phyloP scores from a whole-genome alignment of 208 protist species.

The Porcisia hertigi region DNA sequence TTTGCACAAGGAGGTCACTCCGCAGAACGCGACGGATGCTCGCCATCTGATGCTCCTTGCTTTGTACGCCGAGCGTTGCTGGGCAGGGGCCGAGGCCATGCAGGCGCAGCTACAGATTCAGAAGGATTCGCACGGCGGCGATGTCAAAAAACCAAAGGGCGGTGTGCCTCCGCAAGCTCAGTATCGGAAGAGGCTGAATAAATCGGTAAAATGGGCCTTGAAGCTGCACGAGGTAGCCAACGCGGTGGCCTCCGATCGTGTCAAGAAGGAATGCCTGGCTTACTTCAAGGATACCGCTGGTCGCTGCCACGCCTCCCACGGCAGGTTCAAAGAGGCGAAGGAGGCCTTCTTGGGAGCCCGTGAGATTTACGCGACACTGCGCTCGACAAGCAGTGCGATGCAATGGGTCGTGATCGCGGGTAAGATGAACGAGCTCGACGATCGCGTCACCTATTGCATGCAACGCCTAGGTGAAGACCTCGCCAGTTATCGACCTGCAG shows the following conservation, averaged over 20 bases:
- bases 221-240: conserved; percentile 55
- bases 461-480: conserved; percentile 71
- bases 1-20: conserved; percentile 71
- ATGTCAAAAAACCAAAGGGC: conserved; percentile 48
- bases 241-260: conserved; percentile 51
- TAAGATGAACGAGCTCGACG: conserved; percentile 83
- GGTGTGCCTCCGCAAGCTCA: conserved; percentile 59
- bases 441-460: conserved; percentile 86
- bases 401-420: conserved; percentile 43
- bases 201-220: conserved; percentile 77
- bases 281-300: conserved; percentile 68
- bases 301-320: conserved; percentile 50
- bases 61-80: conserved; percentile 85
- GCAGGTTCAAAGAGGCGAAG: conserved; percentile 60
- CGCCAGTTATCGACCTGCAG: conserved; percentile 43
- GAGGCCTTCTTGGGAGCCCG: conserved; percentile 52
- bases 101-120: conserved; percentile 52
- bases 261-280: conserved; percentile 55
- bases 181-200: conserved; percentile 88
- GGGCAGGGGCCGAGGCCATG: conserved; percentile 73
- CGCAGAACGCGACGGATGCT: conserved; percentile 54
- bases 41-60: conserved; percentile 78
- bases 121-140: conserved; percentile 28
- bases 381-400: conserved; percentile 29
- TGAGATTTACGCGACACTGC: conserved; percentile 47